phyloP scores from a whole-genome alignment of 1,284 basidiomycete species.

The Polyporus tsugae region DNA sequence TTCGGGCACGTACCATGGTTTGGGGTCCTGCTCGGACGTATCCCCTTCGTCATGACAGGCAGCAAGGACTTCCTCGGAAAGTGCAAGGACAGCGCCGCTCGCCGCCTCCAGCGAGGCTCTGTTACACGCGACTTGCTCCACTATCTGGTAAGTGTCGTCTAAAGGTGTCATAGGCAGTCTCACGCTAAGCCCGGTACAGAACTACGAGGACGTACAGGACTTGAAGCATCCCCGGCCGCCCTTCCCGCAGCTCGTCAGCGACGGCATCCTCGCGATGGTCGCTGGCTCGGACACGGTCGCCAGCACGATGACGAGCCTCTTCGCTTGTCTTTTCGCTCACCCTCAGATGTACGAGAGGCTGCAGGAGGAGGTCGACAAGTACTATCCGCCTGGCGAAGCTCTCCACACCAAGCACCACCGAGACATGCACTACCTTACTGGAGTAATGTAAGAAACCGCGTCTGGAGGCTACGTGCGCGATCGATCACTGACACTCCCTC shows the following conservation, averaged over 20 bases:
- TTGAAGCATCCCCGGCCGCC: slow-evolving; percentile 18
- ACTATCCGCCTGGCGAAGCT: slow-evolving; percentile 39
- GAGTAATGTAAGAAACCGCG: slow-evolving; percentile 38
- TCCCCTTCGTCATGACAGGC: background rate
- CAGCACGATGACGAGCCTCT: slow-evolving; percentile 30
- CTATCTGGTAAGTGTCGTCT: background rate
- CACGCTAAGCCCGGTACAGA: slow-evolving; percentile 20
- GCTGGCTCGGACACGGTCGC: slow-evolving; percentile 45
- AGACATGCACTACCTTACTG: slow-evolving; percentile 43
- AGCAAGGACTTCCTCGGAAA: background rate
- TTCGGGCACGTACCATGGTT: background rate
- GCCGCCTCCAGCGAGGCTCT: background rate
- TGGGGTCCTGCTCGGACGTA: background rate
- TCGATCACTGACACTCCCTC: background rate
- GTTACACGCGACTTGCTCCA: background rate
- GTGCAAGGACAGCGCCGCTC: background rate
- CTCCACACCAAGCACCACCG: slow-evolving; percentile 35
- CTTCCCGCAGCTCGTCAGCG: slow-evolving; percentile 25
- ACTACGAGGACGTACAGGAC: slow-evolving; percentile 32
- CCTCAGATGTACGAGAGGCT: slow-evolving; percentile 33
- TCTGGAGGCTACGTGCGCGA: background rate
- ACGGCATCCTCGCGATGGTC: slow-evolving; percentile 33
- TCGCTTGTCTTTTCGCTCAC: slow-evolving; percentile 36
- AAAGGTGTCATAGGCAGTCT: background rate
- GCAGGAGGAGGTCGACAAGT: slow-evolving; percentile 40